These are phyloP conservation scores for Alternaria sp. DNA, from an alignment of 2,329 filamentous ascomycete species.

Conservation along the genomic window DNA sequence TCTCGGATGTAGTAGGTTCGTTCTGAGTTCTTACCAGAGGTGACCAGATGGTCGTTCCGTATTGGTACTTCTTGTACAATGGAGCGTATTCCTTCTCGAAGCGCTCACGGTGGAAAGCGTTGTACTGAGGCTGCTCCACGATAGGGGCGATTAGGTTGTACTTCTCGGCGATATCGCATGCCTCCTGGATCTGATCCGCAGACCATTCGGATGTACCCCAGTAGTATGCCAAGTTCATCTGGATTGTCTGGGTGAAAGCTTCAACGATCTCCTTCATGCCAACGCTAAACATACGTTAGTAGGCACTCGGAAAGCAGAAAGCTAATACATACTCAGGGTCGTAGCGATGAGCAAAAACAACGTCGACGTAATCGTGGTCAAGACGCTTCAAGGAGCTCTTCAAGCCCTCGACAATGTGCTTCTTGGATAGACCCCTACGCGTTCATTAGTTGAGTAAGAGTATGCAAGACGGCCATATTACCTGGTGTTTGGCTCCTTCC, in stretches of 20 bases:
- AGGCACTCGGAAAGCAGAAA: not conserved
- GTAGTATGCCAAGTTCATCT: constrained; percentile 64
- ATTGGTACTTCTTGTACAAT: constrained; percentile 63
- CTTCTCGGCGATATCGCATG: constrained; percentile 65
- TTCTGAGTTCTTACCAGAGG: constrained; percentile 51
- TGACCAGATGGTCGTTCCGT: constrained; percentile 64
- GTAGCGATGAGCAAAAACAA: constrained; percentile 68
- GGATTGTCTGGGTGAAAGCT: constrained; percentile 58
- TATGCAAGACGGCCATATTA: not conserved
- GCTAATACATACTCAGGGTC: constrained; percentile 52
- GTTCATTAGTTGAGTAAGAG: not conserved
- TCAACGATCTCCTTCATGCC: constrained; percentile 69
- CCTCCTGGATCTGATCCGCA: constrained; percentile 65
- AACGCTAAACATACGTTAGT: constrained; percentile 47
- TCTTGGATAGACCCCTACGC: constrained; percentile 53
- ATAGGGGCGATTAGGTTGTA: constrained; percentile 66
- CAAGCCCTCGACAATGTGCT: constrained; percentile 64
- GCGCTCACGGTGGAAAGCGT: constrained; percentile 66
- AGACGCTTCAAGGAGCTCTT: constrained; percentile 65
- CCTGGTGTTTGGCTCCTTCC: constrained; percentile 64
- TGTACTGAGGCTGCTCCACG: constrained; percentile 65
- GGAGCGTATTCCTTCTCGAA: constrained; percentile 68
- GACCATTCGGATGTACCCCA: constrained; percentile 65
- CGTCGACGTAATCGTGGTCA: constrained; percentile 70
- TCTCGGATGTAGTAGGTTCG: not conserved